phyloP scores from a whole-genome alignment of 441 rosid species.

The Euphorbia schlechtendalii region DNA sequence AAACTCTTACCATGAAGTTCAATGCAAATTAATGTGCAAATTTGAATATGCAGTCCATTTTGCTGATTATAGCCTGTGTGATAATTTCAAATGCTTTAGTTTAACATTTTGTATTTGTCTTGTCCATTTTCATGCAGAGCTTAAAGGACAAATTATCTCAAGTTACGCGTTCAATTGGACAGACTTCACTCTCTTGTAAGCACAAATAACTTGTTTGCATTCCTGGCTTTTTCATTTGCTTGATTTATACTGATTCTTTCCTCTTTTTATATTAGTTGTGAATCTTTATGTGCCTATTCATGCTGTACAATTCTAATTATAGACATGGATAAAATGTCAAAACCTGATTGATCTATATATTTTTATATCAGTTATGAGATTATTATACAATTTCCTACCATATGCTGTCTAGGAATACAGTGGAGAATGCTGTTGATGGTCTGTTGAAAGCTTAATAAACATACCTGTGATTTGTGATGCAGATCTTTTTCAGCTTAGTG shows the following conservation, averaged over 20 bases:
- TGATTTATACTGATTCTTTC: not conserved
- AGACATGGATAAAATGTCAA: not conserved
- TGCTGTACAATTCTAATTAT: not conserved
- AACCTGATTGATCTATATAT: not conserved
- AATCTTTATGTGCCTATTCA: not conserved
- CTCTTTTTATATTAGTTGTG: not conserved
- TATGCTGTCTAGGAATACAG: not conserved
- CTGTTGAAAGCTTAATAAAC: not conserved
- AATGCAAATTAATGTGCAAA: not conserved
- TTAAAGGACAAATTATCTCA: slow-evolving; percentile 62
- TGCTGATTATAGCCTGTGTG: not conserved
- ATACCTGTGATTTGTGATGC: not conserved
- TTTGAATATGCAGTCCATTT: not conserved
- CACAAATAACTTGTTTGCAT: slow-evolving; percentile 5
- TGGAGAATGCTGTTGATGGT: not conserved
- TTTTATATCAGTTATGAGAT: not conserved
- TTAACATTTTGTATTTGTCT: not conserved
- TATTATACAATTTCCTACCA: not conserved
- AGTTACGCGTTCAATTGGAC: slow-evolving; percentile 65
- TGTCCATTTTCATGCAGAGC: slow-evolving; percentile 33
- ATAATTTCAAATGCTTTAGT: not conserved
- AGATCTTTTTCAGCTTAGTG: not conserved
- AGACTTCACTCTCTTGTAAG: slow-evolving; percentile 39
- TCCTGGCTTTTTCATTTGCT: not conserved
- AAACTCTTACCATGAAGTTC: not conserved